Evolutionary conservation across 2,329 filamentous ascomycete species (phyloP).

Genomic region (Arthrobotrys pseudoclavata): DNA sequence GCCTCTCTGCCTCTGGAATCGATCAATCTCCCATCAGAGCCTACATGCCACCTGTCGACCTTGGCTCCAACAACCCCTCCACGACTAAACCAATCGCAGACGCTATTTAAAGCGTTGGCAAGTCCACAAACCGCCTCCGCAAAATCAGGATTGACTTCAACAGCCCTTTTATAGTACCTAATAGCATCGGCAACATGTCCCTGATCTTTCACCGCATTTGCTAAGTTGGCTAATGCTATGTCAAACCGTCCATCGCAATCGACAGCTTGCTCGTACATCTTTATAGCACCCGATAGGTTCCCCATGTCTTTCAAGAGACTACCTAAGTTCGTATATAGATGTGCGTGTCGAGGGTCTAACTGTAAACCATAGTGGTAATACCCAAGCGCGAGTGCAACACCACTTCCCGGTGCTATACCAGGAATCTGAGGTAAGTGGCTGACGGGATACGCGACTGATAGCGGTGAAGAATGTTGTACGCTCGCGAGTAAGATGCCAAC

Average conservation of each 20-base stretch:
- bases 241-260: slow-evolving; percentile 94
- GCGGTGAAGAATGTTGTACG: slow-evolving; percentile 78
- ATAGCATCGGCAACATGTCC: slow-evolving; percentile 94
- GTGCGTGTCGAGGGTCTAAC: slow-evolving; percentile 89
- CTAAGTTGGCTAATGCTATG: slow-evolving; percentile 94
- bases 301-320: slow-evolving; percentile 97
- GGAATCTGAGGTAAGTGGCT: slow-evolving; percentile 71
- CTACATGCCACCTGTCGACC: slow-evolving; percentile 93
- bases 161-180: slow-evolving; percentile 88
- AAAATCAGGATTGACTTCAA: slow-evolving; percentile 92
- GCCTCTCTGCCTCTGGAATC: slow-evolving; percentile 78
- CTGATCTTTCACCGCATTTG: slow-evolving; percentile 97
- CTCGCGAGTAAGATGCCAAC: slow-evolving; percentile 96
- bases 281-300: slow-evolving; percentile 88
- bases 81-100: slow-evolving; percentile 92
- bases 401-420: slow-evolving; percentile 86
- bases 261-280: slow-evolving; percentile 97
- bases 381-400: slow-evolving; percentile 85
- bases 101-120: slow-evolving; percentile 93
- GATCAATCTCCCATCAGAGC: slow-evolving; percentile 83
- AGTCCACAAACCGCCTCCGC: slow-evolving; percentile 96
- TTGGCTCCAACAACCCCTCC: slow-evolving; percentile 83
- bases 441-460: slow-evolving; percentile 65
- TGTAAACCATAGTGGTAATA: slow-evolving; percentile 96
- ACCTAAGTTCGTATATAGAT: slow-evolving; percentile 95